These are phyloP conservation scores for Erigeron philadelphicus DNA, from an alignment of 140 eudicot genomes.

Conservation along the genomic window DNA sequence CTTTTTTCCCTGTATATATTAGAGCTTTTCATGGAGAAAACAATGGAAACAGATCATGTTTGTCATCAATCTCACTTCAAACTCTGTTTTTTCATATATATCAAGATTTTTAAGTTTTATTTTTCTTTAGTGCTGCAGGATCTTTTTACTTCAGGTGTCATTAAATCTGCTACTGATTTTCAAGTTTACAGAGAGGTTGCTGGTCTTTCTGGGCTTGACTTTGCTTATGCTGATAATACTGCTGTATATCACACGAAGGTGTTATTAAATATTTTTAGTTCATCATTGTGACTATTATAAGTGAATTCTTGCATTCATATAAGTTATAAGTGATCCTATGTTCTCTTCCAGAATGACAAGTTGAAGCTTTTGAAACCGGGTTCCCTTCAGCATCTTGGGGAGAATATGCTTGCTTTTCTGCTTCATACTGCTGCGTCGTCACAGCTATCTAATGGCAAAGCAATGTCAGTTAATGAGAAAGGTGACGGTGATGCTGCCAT, in stretches of 20 bases:
- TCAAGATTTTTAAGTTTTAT: slow-evolving; percentile 25
- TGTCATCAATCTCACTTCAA: too few relatives aligned
- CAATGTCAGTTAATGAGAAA: slow-evolving; percentile 31
- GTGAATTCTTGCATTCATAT: neutral
- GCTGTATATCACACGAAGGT: slow-evolving; percentile 99
- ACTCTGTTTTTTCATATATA: neutral
- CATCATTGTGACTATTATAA: neutral
- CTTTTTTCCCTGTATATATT: neutral
- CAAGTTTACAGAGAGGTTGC: slow-evolving; percentile 88
- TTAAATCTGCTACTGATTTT: slow-evolving; percentile 93
- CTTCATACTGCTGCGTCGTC: slow-evolving; percentile 68
- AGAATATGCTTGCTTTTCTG: slow-evolving; percentile 89
- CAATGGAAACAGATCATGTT: neutral
- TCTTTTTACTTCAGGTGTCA: slow-evolving; percentile 77
- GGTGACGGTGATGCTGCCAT: slow-evolving; percentile 50
- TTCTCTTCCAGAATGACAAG: slow-evolving; percentile 73
- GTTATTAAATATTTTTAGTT: slow-evolving; percentile 10
- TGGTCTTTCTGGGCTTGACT: slow-evolving; percentile 98
- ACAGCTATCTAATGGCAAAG: slow-evolving; percentile 46
- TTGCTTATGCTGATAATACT: slow-evolving; percentile 79
- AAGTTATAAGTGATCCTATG: slow-evolving; percentile 8
- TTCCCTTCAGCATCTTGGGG: slow-evolving; percentile 98
- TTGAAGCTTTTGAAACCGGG: slow-evolving; percentile 77
- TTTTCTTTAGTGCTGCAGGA: slow-evolving; percentile 62
- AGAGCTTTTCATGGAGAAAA: neutral